Base-by-base conservation (phyloP, 192 early-diverging fungal genomes). In the Chytriomyces sp. region DNA sequence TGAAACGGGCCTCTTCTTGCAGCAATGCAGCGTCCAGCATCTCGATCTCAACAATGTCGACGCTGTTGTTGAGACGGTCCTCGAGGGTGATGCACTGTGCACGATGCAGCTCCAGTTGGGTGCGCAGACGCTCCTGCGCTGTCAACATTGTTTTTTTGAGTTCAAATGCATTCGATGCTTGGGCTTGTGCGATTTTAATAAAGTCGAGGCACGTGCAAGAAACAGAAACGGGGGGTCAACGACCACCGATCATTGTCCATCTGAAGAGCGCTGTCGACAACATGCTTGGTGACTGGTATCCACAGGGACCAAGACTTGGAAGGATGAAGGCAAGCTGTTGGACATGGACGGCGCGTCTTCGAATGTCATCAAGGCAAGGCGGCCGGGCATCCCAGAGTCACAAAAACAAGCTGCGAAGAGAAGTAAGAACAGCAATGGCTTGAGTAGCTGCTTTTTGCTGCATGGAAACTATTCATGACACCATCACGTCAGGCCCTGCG, bases 1-100 rank as follows among this genome's bases (percentile, higher is more conserved):
- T 57, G 53, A 57, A 57, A 20, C 53, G 53, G 53, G 53, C 53
- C 53, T 57, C 53, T 5, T 57, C 53, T 57, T 57, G 53, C 53
- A 57, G 53, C 16, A 57, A 20, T 2, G 20, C 16, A 3, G 18
- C 28, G 63, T 64, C 28, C 5, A 64, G 63, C 18, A n/a, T 28
- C 18, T 13, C 28, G 63, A 64, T 64, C 18, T 35, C 20, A 3
- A 23, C 63, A 16, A 64, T 24, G 63, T 64, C 63, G n/a, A 28
- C 63, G 20, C 11, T 13, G 10, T 18, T 26, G 26, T 64, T 64
- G n/a, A 64, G 18, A n/a, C 18, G 28, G 28, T 35, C 63, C 26
- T 64, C 63, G 18, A 64, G 1, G n/a, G 18, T 3, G 7, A 28
- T 28, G 28, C 63, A 64, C 3, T 64, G 63, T 1, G 28, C 63